Evolutionary conservation across 2,329 filamentous ascomycete genomes (phyloP), one percentile per base, ranked within the genome.

Genomic region (Fusarium tricinctum): DNA sequence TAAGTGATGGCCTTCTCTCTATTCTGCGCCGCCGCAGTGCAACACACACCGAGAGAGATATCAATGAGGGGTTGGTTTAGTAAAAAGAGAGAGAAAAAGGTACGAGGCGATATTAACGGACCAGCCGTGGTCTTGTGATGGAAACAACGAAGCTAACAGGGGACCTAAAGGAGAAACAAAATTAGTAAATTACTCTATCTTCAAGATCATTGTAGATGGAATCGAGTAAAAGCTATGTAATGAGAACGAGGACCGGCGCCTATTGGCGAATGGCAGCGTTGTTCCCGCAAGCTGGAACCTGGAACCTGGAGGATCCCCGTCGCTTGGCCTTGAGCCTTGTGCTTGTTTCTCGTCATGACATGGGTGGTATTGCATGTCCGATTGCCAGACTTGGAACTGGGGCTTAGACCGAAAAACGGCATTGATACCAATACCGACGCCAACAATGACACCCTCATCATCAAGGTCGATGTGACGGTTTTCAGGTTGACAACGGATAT

Each of bases 171-270:
- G 46, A 51, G 61, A 68, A 68, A 54, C 53, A 55, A 47, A 63
- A 48, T 44, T 64, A 48, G 47, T 47, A 9, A 28, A 43, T n/a
- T 52, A 33, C 20, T 47, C 32, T 52, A 59, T 63, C 57, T 54
- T 52, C 39, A 59, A 57, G 50, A 62, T 61, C 35, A 33, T 47
- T 64, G 61, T 74, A 71, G 71, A 40, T 74, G 72, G 40, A 74
- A 74, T 74, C 69, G 73, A 65, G 72, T 74, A 74, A 74, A 59
- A 71, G 58, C 72, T 74, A 74, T 71, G 72, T 74, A 74, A 74
- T 74, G 47, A 53, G 63, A 74, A 73, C 52, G 55, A 45, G 66
- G 49, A 62, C 32, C 38, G 61, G 66, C 68, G 72, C 62, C 66
- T 72, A 73, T 71, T 60, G 69, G 59, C 72, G 69, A 74, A 74